Conservation (phyloP, 257 asterid species). For the Solanum chaucha region DNA sequence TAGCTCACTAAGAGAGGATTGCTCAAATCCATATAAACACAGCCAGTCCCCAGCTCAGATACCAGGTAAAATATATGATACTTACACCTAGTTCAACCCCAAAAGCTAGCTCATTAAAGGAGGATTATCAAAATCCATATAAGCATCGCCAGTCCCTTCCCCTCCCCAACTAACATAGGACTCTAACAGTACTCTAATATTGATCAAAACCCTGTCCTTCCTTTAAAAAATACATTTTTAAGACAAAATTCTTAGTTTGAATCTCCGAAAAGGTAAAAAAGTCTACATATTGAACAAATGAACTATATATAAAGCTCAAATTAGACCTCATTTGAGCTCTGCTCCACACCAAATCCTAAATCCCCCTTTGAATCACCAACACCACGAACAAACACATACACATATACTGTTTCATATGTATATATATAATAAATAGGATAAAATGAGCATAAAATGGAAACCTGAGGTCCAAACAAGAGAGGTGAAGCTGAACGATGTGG, state of each 20-base stretch:
- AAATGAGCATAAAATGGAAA: neutral
- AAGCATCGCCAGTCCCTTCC: neutral
- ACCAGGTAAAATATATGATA: neutral
- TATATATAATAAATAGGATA: neutral
- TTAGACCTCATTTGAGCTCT: neutral
- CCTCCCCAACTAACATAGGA: neutral
- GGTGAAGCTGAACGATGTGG: conserved; percentile 51
- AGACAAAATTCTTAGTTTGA: neutral
- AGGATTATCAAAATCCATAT: neutral
- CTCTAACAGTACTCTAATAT: neutral
- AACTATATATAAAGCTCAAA: neutral
- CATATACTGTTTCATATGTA: neutral
- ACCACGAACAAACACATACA: neutral
- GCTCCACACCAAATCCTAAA: neutral
- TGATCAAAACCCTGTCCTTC: neutral
- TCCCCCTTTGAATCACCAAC: neutral
- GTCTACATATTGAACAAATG: neutral
- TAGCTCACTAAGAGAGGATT: neutral
- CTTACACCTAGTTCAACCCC: neutral
- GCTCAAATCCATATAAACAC: neutral
- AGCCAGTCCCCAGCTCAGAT: neutral
- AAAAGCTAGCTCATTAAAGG: neutral
- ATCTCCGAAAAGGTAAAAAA: neutral
- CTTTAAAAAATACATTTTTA: neutral
- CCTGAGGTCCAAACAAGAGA: conserved; percentile 59